These are phyloP conservation scores for Deakozyma indianensis DNA, from an alignment of 805 yeast genomes.

Conservation along the genomic window DNA sequence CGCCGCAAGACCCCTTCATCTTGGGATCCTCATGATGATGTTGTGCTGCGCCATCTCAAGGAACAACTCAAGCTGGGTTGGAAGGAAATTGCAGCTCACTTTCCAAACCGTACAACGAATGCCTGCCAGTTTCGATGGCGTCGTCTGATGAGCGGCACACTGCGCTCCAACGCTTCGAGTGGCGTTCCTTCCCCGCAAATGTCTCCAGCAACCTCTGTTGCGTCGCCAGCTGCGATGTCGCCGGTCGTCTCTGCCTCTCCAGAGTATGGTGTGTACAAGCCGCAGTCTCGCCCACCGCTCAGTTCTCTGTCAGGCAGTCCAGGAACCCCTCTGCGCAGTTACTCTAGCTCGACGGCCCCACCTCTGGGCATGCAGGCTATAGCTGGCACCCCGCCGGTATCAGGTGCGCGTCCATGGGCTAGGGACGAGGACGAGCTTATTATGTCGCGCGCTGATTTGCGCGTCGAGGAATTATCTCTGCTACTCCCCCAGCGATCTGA, in stretches of 20 bases:
- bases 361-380: slow-evolving; percentile 3
- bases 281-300: not conserved
- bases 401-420: slow-evolving; percentile 29
- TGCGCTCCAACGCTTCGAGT: slow-evolving; percentile 16
- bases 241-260: slow-evolving; percentile 5
- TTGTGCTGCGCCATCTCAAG: slow-evolving; percentile 56
- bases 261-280: slow-evolving; percentile 6
- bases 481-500: slow-evolving; percentile 61
- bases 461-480: slow-evolving; percentile 59
- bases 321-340: slow-evolving; percentile 5
- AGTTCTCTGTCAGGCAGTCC: slow-evolving; percentile 4
- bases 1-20: slow-evolving; percentile 32
- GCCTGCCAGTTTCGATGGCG: slow-evolving; percentile 90
- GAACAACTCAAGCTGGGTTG: slow-evolving; percentile 77
- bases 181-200: slow-evolving; percentile 9
- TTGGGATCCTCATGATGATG: slow-evolving; percentile 72
- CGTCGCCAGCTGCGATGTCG: not conserved
- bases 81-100: slow-evolving; percentile 74
- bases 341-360: slow-evolving; percentile 10
- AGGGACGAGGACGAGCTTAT: slow-evolving; percentile 52
- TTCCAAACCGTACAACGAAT: slow-evolving; percentile 69
- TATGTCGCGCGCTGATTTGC: slow-evolving; percentile 40
- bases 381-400: slow-evolving; percentile 5
- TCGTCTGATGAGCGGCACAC: slow-evolving; percentile 36
- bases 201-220: slow-evolving; percentile 8